A percentile compares a stretch with the other conserved stretches of the same genome.
Conservation (phyloP, 805 yeast species). For the Wickerhamomyces xylosicus region DNA sequence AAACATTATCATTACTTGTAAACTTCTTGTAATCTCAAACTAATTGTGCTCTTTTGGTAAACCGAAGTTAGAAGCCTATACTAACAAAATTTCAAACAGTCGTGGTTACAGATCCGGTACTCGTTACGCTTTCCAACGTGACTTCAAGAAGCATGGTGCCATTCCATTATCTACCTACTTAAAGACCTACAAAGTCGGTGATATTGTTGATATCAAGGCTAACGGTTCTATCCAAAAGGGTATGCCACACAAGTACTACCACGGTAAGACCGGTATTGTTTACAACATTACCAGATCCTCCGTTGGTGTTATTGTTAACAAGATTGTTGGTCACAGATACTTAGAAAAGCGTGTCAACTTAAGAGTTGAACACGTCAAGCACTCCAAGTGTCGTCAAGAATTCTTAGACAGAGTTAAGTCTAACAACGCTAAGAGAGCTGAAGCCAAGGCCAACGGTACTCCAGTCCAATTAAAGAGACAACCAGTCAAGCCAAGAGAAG, state of each 20-base stretch:
- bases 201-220: slow-evolving; percentile 98
- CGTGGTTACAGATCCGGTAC: slow-evolving; percentile 99
- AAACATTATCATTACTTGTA: no score
- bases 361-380: slow-evolving; percentile 98
- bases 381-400: slow-evolving; percentile 99
- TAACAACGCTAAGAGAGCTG: slow-evolving; percentile 88
- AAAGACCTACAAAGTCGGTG: slow-evolving; percentile 98
- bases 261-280: slow-evolving; percentile 99
- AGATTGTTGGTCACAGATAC: slow-evolving; percentile 98
- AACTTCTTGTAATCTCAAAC: background rate
- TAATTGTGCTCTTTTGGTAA: background rate
- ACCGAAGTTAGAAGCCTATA: no score
- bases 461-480: slow-evolving; percentile 92
- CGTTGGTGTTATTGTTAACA: slow-evolving; percentile 97
- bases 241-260: slow-evolving; percentile 99
- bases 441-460: slow-evolving; percentile 92
- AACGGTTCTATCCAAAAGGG: slow-evolving; percentile 99
- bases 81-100: slow-evolving; percentile 26
- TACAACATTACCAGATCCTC: slow-evolving; percentile 98
- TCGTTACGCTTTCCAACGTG: slow-evolving; percentile 99
- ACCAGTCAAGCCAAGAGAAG: slow-evolving; percentile 96
- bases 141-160: slow-evolving; percentile 93
- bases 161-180: slow-evolving; percentile 93
- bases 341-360: slow-evolving; percentile 97
- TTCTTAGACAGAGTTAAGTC: slow-evolving; percentile 97